Percentiles rank a stretch among this genome's conserved stretches.
Conservation (phyloP, 1,284 basidiomycete species). For the Cystobasidium pallidum region DNA sequence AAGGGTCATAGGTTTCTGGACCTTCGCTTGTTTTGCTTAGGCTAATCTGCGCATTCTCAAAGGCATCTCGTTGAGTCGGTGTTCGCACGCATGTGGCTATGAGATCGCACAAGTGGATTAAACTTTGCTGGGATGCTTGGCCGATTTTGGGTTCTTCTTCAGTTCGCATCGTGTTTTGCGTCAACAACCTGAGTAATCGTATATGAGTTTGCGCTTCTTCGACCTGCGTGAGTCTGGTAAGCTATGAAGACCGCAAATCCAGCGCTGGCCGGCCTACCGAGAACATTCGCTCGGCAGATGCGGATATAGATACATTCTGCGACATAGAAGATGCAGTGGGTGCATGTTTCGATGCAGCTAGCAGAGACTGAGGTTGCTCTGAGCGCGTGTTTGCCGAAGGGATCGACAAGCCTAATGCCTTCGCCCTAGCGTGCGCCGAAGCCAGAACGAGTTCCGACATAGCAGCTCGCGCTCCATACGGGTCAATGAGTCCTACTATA, state of each 20-base stretch:
- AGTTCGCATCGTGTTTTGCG: neutral
- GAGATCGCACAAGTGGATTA: conserved; percentile 24
- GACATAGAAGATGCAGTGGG: neutral
- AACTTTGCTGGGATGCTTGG: conserved; percentile 9
- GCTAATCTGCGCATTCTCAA: neutral
- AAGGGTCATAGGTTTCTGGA: conserved; percentile 6
- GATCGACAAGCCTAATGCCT: conserved; percentile 5
- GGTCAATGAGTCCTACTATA: conserved; percentile 45
- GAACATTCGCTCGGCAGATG: conserved; percentile 23
- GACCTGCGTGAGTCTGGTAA: neutral
- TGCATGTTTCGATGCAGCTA: neutral
- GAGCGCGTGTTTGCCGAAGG: neutral
- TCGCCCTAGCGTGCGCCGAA: conserved; percentile 22
- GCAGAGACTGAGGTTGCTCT: neutral
- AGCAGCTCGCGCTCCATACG: conserved; percentile 23
- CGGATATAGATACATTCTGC: neutral
- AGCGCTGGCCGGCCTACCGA: conserved; percentile 1
- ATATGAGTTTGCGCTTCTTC: conserved; percentile 13
- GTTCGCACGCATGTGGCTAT: conserved; percentile 19
- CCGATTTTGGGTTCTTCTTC: neutral
- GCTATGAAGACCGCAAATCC: neutral
- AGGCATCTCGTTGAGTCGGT: conserved; percentile 19
- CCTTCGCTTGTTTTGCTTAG: neutral
- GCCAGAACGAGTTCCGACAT: conserved; percentile 17
- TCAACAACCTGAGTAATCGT: neutral